Base-by-base conservation (phyloP, 306 rosid genomes). In the Argentina anserina region DNA sequence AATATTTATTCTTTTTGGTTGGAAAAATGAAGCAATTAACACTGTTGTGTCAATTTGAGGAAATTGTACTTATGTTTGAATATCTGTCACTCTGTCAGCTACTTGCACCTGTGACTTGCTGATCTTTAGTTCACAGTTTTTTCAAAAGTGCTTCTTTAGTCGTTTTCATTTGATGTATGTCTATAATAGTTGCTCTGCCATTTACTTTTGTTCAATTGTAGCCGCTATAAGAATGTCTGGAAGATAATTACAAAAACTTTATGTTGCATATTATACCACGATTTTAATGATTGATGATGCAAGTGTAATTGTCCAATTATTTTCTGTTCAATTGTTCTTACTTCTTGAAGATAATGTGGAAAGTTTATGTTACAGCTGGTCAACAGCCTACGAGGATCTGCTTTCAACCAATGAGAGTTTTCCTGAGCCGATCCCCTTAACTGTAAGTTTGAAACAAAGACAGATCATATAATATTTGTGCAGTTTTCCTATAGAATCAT, bases 361-460 rank as follows among this genome's bases (percentile, higher is more conserved):
- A 59, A 53, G 60, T 7, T 80, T 69, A 53, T 81, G n/a, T 81
- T 85, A 80, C 91, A 94, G 99, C 78, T 94, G 99, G 99, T 85
- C 99, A n/a, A 89, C 91, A 3, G 81, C 95, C 25, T 94, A 94
- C 72, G 97, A 91, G 68, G 99, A 94, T 66, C 72, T 94, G 23
- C 88, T 94, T 76, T 88, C 85, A 43, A 85, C 87, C 7, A 67
- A 81, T 42, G 97, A 91, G 41, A 89, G 91, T 70, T 94, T 94
- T 80, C 74, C 85, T 2, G 93, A 94, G 85, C 90, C 90, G 52
- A 91, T 94, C 63, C 92, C 99, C 46, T 85, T 91, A 66, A 78
- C 97, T 10, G 99, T 94, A 89, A 91, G 86, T 75, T 61, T 40
- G 65, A 62, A 64, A 65, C 80, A 68, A 55, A 59, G 31, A 37